These are phyloP conservation scores for Aethionema arabicum DNA, from an alignment of 345 rosid species.

Conservation along the genomic window DNA sequence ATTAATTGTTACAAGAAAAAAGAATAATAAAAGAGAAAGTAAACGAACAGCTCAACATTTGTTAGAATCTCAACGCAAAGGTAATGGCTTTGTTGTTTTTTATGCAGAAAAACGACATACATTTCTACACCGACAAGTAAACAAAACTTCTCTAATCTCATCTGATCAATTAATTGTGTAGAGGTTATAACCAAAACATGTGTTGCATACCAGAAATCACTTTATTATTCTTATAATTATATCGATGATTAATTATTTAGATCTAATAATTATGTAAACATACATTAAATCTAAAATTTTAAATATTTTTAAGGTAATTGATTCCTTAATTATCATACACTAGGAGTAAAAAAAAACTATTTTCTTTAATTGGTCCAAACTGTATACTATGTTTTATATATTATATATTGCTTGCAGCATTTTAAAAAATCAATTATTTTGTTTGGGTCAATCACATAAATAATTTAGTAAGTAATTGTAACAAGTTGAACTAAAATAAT, in stretches of 20 bases:
- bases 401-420: too few relatives aligned
- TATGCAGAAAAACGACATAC: conserved; percentile 23
- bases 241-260: too few relatives aligned
- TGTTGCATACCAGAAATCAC: background rate
- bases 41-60: conserved; percentile 34
- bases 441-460: background rate
- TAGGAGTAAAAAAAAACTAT: too few relatives aligned
- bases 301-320: too few relatives aligned
- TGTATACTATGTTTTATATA: too few relatives aligned
- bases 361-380: too few relatives aligned
- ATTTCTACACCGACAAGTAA: conserved; percentile 31
- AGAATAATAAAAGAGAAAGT: conserved; percentile 12
- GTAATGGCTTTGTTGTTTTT: conserved; percentile 24
- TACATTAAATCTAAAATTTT: too few relatives aligned
- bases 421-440: too few relatives aligned
- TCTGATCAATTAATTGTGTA: background rate
- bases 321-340: too few relatives aligned
- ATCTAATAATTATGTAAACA: too few relatives aligned
- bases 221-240: too few relatives aligned
- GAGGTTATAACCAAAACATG: conserved; percentile 1
- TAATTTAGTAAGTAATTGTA: background rate
- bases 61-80: conserved; percentile 32
- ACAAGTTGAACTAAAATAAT: conserved; percentile 24
- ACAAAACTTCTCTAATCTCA: conserved; percentile 22
- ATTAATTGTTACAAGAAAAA: background rate